phyloP scores from a whole-genome alignment of 2,329 filamentous ascomycete genomes.

The Pezicula carpinea region DNA sequence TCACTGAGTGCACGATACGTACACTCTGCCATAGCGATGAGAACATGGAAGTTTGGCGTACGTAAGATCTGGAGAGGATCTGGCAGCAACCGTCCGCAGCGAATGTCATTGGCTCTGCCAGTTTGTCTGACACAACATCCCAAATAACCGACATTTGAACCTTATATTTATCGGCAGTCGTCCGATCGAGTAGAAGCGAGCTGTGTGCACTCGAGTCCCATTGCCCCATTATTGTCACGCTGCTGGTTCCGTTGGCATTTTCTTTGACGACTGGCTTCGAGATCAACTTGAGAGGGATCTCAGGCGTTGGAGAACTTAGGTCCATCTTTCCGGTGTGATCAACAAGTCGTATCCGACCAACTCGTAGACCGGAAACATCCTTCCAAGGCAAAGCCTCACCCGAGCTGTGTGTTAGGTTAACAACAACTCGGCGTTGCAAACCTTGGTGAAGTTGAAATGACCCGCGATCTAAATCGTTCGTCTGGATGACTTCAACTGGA shows the following conservation, averaged over 20 bases:
- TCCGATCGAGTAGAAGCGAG: constrained; percentile 87
- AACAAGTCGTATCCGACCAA: constrained; percentile 77
- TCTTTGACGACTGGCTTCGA: constrained; percentile 74
- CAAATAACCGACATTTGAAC: constrained; percentile 84
- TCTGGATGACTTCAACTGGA: constrained; percentile 89
- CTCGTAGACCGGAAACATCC: constrained; percentile 69
- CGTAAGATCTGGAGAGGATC: constrained; percentile 76
- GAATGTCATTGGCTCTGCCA: constrained; percentile 87
- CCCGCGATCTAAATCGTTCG: constrained; percentile 76
- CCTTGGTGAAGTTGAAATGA: constrained; percentile 95
- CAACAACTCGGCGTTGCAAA: constrained; percentile 78
- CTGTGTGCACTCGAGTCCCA: constrained; percentile 95
- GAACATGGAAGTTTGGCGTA: constrained; percentile 82
- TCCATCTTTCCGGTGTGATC: constrained; percentile 84
- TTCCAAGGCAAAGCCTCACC: constrained; percentile 87
- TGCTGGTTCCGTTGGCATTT: constrained; percentile 86
- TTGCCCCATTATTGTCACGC: constrained; percentile 81
- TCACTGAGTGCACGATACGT: constrained; percentile 80
- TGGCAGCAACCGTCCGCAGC: constrained; percentile 76
- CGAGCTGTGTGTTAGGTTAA: constrained; percentile 88
- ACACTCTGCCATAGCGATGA: constrained; percentile 81
- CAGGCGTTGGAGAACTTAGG: constrained; percentile 64
- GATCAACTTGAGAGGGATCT: constrained; percentile 73
- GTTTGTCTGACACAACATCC: constrained; percentile 77
- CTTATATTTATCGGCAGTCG: constrained; percentile 86